Conservation (phyloP, 1,139 yeast genomes). For the Blastobotrys buckinghamii region DNA sequence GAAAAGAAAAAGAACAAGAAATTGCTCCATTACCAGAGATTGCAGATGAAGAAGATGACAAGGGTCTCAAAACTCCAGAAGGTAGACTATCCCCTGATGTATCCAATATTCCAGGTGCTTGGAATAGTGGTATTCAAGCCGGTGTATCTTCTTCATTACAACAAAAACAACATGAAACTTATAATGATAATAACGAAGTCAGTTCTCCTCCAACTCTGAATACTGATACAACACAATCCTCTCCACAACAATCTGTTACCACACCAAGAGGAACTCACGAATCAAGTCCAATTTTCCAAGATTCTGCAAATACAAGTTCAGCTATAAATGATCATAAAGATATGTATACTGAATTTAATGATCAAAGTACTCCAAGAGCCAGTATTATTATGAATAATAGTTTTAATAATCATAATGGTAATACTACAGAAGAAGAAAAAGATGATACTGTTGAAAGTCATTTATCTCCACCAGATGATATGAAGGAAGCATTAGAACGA, state of each 20-base stretch:
- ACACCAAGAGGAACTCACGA: conserved; percentile 5
- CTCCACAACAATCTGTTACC: conserved; percentile 9
- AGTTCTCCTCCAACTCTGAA: conserved; percentile 3
- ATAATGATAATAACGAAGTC: not conserved
- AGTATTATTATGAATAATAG: not conserved
- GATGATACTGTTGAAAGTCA: not conserved
- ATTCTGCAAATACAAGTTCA: not conserved
- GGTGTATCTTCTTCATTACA: too few species aligned
- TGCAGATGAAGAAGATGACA: too few species aligned
- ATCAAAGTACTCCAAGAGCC: conserved; percentile 21
- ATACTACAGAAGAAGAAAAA: not conserved
- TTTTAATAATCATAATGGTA: not conserved
- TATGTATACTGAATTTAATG: conserved; percentile 8
- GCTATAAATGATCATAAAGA: conserved; percentile 5
- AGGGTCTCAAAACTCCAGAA: too few species aligned
- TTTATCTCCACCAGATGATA: conserved; percentile 7
- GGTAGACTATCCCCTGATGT: conserved; percentile 8
- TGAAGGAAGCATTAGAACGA: conserved; percentile 25
- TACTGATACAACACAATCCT: conserved; percentile 5
- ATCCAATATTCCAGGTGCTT: conserved; percentile 22
- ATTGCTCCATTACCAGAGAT: not conserved
- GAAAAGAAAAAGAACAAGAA: too few species aligned
- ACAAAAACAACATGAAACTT: not conserved
- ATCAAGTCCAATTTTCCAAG: conserved; percentile 3
- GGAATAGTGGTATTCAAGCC: conserved; percentile 13